A percentile compares a stretch with the other conserved stretches of the same genome.
Conservation (phyloP, 805 yeast species). For the Debaryomyces prosopidis region DNA sequence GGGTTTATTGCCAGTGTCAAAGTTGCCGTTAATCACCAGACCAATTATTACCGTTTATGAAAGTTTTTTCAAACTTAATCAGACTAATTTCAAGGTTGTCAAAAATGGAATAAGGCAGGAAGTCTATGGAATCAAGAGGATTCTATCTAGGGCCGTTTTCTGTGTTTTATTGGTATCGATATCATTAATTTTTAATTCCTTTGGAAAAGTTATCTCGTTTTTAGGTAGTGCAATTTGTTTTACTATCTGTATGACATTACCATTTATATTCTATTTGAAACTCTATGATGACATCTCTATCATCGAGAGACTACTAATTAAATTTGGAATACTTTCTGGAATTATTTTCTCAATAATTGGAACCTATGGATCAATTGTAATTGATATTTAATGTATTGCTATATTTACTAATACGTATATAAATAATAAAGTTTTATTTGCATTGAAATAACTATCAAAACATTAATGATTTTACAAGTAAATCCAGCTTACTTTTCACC, state of each 20-base stretch:
- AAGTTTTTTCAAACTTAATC: conserved; percentile 18
- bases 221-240: conserved; percentile 44
- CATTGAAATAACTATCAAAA: conserved; percentile 3
- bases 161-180: conserved; percentile 19
- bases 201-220: conserved; percentile 42
- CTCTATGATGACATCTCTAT: conserved; percentile 18
- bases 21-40: conserved; percentile 38
- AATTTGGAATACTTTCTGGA: conserved; percentile 20
- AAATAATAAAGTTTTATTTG: neutral
- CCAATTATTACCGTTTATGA: conserved; percentile 43
- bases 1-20: conserved; percentile 41
- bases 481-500: conserved; percentile 6
- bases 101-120: conserved; percentile 1
- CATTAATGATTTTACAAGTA: conserved; percentile 4
- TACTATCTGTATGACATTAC: conserved; percentile 40
- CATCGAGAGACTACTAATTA: conserved; percentile 10
- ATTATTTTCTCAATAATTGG: conserved; percentile 24
- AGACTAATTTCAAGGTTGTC: neutral
- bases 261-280: conserved; percentile 34
- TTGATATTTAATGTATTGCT: conserved; percentile 8
- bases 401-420: neutral
- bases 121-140: conserved; percentile 2
- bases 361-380: conserved; percentile 22
- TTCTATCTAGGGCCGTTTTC: conserved; percentile 23
- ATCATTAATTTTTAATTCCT: conserved; percentile 35